A percentile compares a stretch with the other conserved stretches of the same genome.
Conservation (phyloP, 208 protist genomes). For the Leishmania amazonensis region DNA sequence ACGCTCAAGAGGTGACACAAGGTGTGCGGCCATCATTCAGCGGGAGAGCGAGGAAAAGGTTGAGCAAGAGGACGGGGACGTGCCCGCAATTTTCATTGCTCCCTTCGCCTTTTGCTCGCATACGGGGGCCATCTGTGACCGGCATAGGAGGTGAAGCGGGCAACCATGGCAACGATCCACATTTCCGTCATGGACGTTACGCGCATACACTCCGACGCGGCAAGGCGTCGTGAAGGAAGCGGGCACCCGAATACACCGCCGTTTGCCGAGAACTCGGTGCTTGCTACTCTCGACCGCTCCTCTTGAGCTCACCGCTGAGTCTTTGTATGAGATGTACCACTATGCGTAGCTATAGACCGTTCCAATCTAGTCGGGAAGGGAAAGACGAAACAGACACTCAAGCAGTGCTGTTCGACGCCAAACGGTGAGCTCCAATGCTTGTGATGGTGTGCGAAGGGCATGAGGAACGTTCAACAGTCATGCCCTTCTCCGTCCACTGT, state of each 20-base stretch:
- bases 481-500: background rate
- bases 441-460: background rate
- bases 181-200: background rate
- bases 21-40: background rate
- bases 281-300: background rate
- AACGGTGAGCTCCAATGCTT: too few relatives aligned
- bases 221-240: background rate
- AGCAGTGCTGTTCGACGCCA: background rate
- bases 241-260: too few relatives aligned
- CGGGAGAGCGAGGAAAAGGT: background rate
- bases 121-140: background rate
- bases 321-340: background rate
- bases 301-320: background rate
- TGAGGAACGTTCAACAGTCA: background rate
- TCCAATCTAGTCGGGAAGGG: background rate
- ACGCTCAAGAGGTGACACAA: background rate
- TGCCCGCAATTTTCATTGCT: background rate
- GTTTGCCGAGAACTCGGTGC: background rate
- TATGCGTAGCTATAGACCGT: background rate
- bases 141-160: background rate
- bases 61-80: background rate
- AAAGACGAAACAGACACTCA: background rate
- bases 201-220: background rate
- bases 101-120: background rate
- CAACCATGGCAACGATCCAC: background rate